Percentiles rank a stretch among this genome's conserved stretches.
phyloP scores from a whole-genome alignment of 495 filamentous ascomycete species.

The Stereocaulon alpinum region DNA sequence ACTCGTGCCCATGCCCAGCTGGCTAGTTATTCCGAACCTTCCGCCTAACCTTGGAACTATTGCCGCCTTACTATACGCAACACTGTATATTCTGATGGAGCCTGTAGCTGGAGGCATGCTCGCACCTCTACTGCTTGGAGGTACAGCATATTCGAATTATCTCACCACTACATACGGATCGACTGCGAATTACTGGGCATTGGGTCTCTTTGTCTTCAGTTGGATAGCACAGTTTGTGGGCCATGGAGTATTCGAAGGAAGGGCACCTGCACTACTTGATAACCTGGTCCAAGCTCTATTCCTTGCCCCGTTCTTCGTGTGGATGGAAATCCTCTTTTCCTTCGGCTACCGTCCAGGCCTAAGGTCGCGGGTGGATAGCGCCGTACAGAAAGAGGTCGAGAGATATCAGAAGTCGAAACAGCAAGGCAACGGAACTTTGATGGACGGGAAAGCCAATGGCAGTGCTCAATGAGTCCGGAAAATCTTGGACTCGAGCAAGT shows the following conservation, averaged over 20 bases:
- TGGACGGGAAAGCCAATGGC: slow-evolving; percentile 28
- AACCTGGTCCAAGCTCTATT: slow-evolving; percentile 85
- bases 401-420: slow-evolving; percentile 42
- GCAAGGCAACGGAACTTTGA: slow-evolving; percentile 20
- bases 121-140: slow-evolving; percentile 60
- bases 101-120: slow-evolving; percentile 75
- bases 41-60: slow-evolving; percentile 74
- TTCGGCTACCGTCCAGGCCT: slow-evolving; percentile 85
- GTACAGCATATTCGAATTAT: slow-evolving; percentile 64
- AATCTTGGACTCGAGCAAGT: neutral
- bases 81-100: slow-evolving; percentile 84
- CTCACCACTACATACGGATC: slow-evolving; percentile 55
- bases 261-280: slow-evolving; percentile 81
- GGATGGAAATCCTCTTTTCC: slow-evolving; percentile 87
- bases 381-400: slow-evolving; percentile 56
- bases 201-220: slow-evolving; percentile 54
- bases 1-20: slow-evolving; percentile 59
- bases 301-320: slow-evolving; percentile 96
- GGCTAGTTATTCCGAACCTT: slow-evolving; percentile 61
- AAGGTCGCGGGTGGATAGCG: slow-evolving; percentile 65
- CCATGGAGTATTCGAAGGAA: slow-evolving; percentile 79
- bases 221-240: slow-evolving; percentile 90
- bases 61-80: slow-evolving; percentile 57
- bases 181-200: slow-evolving; percentile 59
- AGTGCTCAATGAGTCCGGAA: neutral